These are phyloP conservation scores for Gossypium sturtianum DNA, from an alignment of 345 rosid species.

Conservation along the genomic window DNA sequence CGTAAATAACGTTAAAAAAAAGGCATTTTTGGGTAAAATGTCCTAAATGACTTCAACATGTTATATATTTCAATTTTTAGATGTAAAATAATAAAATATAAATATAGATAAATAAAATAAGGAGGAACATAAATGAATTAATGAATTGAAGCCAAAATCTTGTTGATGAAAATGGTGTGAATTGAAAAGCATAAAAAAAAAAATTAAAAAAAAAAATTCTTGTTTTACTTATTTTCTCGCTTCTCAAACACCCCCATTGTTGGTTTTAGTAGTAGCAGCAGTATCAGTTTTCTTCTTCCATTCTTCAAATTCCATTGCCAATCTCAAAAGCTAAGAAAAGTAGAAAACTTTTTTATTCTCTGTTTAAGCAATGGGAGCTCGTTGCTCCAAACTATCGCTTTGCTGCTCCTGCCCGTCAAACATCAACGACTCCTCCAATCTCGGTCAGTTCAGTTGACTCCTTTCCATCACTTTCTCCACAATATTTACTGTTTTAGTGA, in stretches of 20 bases:
- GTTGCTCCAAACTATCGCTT: constrained; percentile 82
- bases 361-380: constrained; percentile 62
- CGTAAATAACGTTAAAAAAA: no score
- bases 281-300: constrained; percentile 16
- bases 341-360: neutral
- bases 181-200: no score
- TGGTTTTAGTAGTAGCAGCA: constrained; percentile 20
- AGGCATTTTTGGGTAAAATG: no score
- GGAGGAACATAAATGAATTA: no score
- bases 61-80: no score
- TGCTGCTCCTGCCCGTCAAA: constrained; percentile 80
- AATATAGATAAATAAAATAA: no score
- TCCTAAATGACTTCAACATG: no score
- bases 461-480: constrained; percentile 23
- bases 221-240: neutral
- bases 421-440: constrained; percentile 60
- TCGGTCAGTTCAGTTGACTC: constrained; percentile 38
- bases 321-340: constrained; percentile 10
- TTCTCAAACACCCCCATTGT: constrained; percentile 31
- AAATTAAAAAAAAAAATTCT: no score
- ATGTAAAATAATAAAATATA: no score
- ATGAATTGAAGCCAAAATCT: no score
- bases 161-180: no score
- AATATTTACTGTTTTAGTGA: neutral
- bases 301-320: constrained; percentile 9